A percentile compares a stretch with the other conserved stretches of the same genome.
Conservation (phyloP, 306 rosid genomes). For the Pachyrhizus erosus region DNA sequence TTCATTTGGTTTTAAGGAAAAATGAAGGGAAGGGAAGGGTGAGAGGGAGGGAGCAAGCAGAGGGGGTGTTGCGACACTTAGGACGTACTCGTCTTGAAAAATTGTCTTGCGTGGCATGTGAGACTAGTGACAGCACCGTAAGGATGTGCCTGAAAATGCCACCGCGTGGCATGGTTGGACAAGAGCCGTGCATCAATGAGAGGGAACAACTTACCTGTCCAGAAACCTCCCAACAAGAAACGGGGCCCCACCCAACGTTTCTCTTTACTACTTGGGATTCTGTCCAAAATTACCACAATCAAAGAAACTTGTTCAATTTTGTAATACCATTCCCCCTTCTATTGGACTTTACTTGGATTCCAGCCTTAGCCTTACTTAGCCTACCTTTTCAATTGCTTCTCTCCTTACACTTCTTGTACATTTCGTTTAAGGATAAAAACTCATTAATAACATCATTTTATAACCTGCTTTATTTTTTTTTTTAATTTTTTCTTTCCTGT, state of each 20-base stretch:
- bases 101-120: conserved; percentile 51
- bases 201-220: conserved; percentile 54
- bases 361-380: conserved; percentile 44
- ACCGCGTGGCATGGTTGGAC: conserved; percentile 44
- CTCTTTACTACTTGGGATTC: conserved; percentile 32
- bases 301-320: not conserved
- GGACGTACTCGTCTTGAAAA: conserved; percentile 38
- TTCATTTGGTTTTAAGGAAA: conserved; percentile 18
- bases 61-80: conserved; percentile 43
- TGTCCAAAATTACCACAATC: not conserved
- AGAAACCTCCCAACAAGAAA: conserved; percentile 47
- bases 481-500: no score
- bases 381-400: conserved; percentile 28
- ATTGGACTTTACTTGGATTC: conserved; percentile 45
- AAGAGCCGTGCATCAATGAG: conserved; percentile 46
- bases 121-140: conserved; percentile 37
- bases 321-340: not conserved
- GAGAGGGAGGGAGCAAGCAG: no score
- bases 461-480: no score
- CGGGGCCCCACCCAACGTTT: conserved; percentile 33
- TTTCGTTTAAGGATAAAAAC: no score
- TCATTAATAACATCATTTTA: no score
- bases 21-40: not conserved
- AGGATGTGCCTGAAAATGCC: not conserved
- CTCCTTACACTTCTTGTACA: no score